These are phyloP conservation scores for Quercus parvula DNA, from an alignment of 306 rosid genomes.

Conservation along the genomic window DNA sequence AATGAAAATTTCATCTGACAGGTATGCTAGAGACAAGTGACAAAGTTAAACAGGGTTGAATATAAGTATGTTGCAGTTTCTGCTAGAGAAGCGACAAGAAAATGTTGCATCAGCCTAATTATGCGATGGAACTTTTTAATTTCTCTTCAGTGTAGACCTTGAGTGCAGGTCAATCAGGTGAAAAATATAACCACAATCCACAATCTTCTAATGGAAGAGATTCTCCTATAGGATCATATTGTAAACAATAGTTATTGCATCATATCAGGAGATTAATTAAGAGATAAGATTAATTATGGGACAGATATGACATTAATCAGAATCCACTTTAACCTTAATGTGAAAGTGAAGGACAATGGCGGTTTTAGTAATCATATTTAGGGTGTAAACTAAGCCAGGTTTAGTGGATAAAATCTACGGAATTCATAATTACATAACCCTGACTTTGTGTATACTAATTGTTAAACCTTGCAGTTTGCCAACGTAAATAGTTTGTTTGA, in stretches of 20 bases:
- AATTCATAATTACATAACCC: no score
- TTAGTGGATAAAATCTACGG: no score
- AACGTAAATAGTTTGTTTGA: no score
- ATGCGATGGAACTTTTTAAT: not conserved
- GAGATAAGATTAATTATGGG: not conserved
- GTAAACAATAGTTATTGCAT: not conserved
- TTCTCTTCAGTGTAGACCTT: not conserved
- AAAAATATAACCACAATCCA: not conserved
- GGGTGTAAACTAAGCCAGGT: no score
- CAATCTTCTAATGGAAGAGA: not conserved
- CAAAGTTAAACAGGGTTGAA: no score
- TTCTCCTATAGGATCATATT: not conserved
- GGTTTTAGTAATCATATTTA: no score
- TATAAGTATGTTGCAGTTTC: no score
- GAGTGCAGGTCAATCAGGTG: not conserved
- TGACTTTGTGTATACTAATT: no score
- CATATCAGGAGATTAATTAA: not conserved
- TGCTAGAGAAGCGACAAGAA: not conserved
- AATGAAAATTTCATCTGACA: not conserved
- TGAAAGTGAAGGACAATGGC: no score
- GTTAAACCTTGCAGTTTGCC: no score
- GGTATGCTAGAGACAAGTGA: not conserved
- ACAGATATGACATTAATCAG: not conserved
- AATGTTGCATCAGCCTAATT: not conserved
- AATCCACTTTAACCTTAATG: no score